Percentiles rank a stretch among this genome's conserved stretches.
Conservation (phyloP, 192 early-diverging fungal species). For the Coemansia sp. region DNA sequence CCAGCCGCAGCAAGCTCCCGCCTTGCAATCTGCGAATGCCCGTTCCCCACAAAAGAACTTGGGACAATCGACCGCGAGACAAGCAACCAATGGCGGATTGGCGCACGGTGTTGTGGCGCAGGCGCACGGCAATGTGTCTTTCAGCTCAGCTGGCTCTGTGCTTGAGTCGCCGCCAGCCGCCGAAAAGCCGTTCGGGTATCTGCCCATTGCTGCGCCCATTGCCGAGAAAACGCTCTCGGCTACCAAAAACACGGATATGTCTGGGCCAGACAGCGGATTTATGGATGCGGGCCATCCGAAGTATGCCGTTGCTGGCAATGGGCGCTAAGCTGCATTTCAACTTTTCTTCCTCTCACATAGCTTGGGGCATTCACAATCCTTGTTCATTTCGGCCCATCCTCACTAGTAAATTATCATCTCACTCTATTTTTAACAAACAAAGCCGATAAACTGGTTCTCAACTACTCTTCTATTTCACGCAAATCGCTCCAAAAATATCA, state of each 20-base stretch:
- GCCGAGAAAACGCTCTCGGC: slow-evolving; percentile 2
- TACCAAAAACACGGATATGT: neutral
- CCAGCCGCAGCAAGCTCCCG: neutral
- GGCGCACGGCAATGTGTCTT: slow-evolving; percentile 6
- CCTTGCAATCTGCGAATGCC: neutral
- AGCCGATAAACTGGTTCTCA: no score
- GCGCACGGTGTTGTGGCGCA: slow-evolving; percentile 9
- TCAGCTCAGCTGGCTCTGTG: slow-evolving; percentile 24
- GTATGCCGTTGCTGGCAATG: neutral
- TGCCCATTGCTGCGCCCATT: slow-evolving; percentile 6
- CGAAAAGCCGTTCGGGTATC: slow-evolving; percentile 12
- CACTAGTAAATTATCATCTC: neutral
- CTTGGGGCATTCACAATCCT: neutral
- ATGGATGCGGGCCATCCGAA: neutral
- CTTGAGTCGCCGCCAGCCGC: slow-evolving; percentile 10
- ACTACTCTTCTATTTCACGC: no score
- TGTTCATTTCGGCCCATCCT: neutral
- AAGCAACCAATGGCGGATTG: neutral
- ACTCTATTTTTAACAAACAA: no score
- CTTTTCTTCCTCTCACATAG: neutral
- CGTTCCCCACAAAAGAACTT: neutral
- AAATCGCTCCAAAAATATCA: no score
- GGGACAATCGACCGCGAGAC: neutral
- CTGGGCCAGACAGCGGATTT: neutral
- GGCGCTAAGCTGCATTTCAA: neutral